These are phyloP conservation scores for Alternaria novae-zelandiae DNA, from an alignment of 2,329 filamentous ascomycete genomes.

Conservation along the genomic window DNA sequence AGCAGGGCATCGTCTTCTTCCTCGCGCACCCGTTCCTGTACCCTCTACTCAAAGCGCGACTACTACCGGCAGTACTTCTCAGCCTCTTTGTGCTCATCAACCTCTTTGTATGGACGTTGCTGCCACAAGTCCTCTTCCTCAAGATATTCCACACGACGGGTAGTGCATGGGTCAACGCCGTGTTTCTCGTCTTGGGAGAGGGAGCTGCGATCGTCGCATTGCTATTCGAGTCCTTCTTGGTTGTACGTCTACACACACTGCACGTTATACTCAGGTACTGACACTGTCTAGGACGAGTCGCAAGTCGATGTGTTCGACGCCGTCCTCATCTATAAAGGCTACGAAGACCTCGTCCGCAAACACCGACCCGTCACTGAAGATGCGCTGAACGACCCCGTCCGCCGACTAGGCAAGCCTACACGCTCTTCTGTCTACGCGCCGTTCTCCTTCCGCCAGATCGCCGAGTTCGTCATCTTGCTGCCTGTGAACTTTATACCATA, in stretches of 20 bases:
- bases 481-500: constrained; percentile 87
- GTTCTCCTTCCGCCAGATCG: constrained; percentile 88
- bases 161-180: constrained; percentile 87
- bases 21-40: constrained; percentile 77
- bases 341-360: constrained; percentile 60
- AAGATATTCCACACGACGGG: constrained; percentile 81
- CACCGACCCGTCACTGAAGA: constrained; percentile 68
- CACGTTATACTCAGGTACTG: neutral
- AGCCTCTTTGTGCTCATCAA: constrained; percentile 83
- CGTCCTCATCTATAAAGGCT: constrained; percentile 77
- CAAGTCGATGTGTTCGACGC: constrained; percentile 78
- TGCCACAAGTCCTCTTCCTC: constrained; percentile 88
- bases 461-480: constrained; percentile 73
- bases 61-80: constrained; percentile 81
- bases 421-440: constrained; percentile 80
- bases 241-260: constrained; percentile 30
- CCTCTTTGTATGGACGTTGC: constrained; percentile 85
- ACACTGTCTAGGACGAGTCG: constrained; percentile 64
- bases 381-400: constrained; percentile 71
- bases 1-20: constrained; percentile 82
- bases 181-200: constrained; percentile 79
- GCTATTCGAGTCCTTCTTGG: constrained; percentile 59
- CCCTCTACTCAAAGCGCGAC: constrained; percentile 76
- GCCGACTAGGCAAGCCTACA: constrained; percentile 82
- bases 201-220: constrained; percentile 67